These are phyloP conservation scores for Rhodofomes roseus DNA, from an alignment of 1,284 basidiomycete species.

Conservation along the genomic window DNA sequence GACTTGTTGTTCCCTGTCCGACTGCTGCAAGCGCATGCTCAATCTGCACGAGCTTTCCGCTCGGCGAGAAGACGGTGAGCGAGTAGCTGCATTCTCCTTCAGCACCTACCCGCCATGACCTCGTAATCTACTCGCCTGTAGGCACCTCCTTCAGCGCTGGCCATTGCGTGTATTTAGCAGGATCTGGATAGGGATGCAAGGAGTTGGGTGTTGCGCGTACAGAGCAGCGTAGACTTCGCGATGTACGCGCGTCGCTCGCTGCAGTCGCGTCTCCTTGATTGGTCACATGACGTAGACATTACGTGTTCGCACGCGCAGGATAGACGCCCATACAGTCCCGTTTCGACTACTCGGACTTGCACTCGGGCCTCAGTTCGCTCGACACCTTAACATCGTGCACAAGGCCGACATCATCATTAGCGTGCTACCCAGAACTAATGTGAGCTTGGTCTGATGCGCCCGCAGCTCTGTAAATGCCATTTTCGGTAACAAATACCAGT, in stretches of 20 bases:
- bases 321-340: not conserved
- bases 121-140: slow-evolving; percentile 55
- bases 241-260: slow-evolving; percentile 2
- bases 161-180: slow-evolving; percentile 40
- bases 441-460: too few relatives aligned
- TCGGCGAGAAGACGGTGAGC: slow-evolving; percentile 97
- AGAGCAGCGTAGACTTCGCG: not conserved
- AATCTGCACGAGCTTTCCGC: slow-evolving; percentile 98
- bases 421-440: not conserved
- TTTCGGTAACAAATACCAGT: too few relatives aligned
- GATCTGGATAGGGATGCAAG: not conserved
- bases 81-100: slow-evolving; percentile 74
- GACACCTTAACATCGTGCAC: too few relatives aligned
- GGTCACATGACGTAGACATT: not conserved
- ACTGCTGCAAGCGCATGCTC: slow-evolving; percentile 99
- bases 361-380: too few relatives aligned
- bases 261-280: not conserved
- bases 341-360: too few relatives aligned
- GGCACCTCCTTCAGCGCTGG: slow-evolving; percentile 71
- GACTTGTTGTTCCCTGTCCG: slow-evolving; percentile 92
- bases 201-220: slow-evolving; percentile 6
- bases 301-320: too few relatives aligned
- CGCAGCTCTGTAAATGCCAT: too few relatives aligned
- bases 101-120: slow-evolving; percentile 9
- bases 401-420: not conserved